Percentiles rank a stretch among this genome's conserved stretches.
Conservation (phyloP, 225 moss, liverwort and hornwort genomes). For the Polytrichum commune region DNA sequence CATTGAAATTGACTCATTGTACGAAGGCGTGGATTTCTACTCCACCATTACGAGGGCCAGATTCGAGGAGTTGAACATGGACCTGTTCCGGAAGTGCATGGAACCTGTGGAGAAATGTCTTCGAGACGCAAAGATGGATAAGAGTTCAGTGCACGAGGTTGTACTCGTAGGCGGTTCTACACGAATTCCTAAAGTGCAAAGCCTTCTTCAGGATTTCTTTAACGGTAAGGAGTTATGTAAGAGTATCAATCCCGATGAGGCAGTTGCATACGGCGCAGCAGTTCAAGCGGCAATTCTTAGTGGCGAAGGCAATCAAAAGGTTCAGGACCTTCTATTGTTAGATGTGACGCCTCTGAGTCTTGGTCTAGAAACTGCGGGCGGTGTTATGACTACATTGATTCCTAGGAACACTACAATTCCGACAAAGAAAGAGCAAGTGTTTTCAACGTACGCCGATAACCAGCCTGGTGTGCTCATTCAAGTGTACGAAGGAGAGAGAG, state of each 20-base stretch:
- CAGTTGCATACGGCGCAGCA: slow-evolving; percentile 36
- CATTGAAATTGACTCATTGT: slow-evolving; percentile 32
- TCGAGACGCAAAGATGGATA: slow-evolving; percentile 39
- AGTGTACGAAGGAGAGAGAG: slow-evolving; percentile 36
- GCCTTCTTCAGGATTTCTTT: slow-evolving; percentile 33
- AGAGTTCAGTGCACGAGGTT: slow-evolving; percentile 22
- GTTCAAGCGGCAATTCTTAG: slow-evolving; percentile 34
- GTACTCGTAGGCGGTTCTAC: slow-evolving; percentile 39
- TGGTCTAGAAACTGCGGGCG: slow-evolving; percentile 35
- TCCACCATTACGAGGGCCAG: slow-evolving; percentile 33
- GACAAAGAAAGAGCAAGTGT: slow-evolving; percentile 31
- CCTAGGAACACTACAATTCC: slow-evolving; percentile 28
- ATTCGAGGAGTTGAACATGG: slow-evolving; percentile 38
- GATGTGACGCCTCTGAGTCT: slow-evolving; percentile 41
- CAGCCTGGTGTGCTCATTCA: slow-evolving; percentile 36
- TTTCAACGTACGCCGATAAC: slow-evolving; percentile 28
- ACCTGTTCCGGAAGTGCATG: slow-evolving; percentile 40
- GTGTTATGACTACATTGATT: slow-evolving; percentile 35
- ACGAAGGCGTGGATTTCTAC: slow-evolving; percentile 34
- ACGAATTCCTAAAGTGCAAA: slow-evolving; percentile 30
- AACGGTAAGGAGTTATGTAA: slow-evolving; percentile 36
- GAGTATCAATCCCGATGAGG: slow-evolving; percentile 38
- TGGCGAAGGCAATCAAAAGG: slow-evolving; percentile 30
- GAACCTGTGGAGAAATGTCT: slow-evolving; percentile 40
- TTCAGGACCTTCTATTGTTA: slow-evolving; percentile 29